These are phyloP conservation scores for Carpinus viminea DNA, from an alignment of 306 rosid genomes.

Conservation along the genomic window DNA sequence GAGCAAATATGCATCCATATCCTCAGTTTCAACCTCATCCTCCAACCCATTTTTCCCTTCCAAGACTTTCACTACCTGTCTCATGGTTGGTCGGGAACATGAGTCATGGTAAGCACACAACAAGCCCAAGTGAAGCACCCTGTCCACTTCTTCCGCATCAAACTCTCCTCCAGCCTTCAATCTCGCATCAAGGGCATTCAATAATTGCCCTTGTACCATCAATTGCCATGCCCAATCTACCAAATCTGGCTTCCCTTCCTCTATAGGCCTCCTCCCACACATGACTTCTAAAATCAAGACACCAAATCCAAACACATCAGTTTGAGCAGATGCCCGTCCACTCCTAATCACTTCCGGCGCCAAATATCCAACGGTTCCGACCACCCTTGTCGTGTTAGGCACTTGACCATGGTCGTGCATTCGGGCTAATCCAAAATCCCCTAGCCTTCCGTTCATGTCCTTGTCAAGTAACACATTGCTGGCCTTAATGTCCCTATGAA, in stretches of 20 bases:
- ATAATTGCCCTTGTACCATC: slow-evolving; percentile 49
- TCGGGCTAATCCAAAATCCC: slow-evolving; percentile 84
- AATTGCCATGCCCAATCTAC: slow-evolving; percentile 63
- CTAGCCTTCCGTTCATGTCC: slow-evolving; percentile 75
- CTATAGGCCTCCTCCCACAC: slow-evolving; percentile 87
- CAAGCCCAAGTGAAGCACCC: slow-evolving; percentile 70
- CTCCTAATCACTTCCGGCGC: slow-evolving; percentile 70
- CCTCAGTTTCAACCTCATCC: slow-evolving; percentile 50
- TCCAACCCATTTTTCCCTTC: slow-evolving; percentile 25
- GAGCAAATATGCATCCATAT: slow-evolving; percentile 51
- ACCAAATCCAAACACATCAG: slow-evolving; percentile 79
- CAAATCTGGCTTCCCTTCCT: slow-evolving; percentile 62
- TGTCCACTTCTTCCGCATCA: slow-evolving; percentile 52
- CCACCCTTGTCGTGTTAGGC: slow-evolving; percentile 64
- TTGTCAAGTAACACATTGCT: slow-evolving; percentile 82
- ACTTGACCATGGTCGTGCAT: slow-evolving; percentile 66
- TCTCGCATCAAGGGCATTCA: slow-evolving; percentile 55
- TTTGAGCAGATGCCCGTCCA: slow-evolving; percentile 68
- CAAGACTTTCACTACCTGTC: slow-evolving; percentile 68
- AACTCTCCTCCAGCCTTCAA: slow-evolving; percentile 44
- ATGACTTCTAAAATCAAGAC: slow-evolving; percentile 72
- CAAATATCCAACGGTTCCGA: slow-evolving; percentile 81
- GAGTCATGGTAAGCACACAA: slow-evolving; percentile 74
- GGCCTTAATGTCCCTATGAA: slow-evolving; percentile 89
- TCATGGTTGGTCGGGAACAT: slow-evolving; percentile 67